Conservation (phyloP, 768 basidiomycete species). For the Xerocomus spinulosus region DNA sequence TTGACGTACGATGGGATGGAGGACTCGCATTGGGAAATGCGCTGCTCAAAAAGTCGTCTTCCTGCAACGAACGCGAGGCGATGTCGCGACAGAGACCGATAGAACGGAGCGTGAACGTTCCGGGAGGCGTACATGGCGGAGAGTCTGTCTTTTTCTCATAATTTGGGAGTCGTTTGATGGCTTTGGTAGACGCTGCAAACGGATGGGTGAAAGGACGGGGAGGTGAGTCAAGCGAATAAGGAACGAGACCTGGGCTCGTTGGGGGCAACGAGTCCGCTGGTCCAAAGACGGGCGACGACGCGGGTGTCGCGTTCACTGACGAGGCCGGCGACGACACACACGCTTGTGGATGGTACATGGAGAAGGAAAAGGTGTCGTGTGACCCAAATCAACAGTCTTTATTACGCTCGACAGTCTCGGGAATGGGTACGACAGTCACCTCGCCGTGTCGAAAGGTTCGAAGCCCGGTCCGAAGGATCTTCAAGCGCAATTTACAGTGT, state of each 20-base stretch:
- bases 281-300: slow-evolving; percentile 43
- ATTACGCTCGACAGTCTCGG: too few species aligned
- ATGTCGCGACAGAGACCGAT: slow-evolving; percentile 13
- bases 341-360: slow-evolving; percentile 13
- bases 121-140: slow-evolving; percentile 20
- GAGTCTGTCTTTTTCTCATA: slow-evolving; percentile 39
- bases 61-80: slow-evolving; percentile 22
- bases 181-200: slow-evolving; percentile 56
- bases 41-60: slow-evolving; percentile 20
- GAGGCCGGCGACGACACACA: slow-evolving; percentile 8
- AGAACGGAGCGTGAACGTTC: slow-evolving; percentile 12
- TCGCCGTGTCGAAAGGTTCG: slow-evolving; percentile 53
- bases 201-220: slow-evolving; percentile 38
- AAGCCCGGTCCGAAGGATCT: slow-evolving; percentile 45
- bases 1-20: slow-evolving; percentile 9
- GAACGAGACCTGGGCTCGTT: slow-evolving; percentile 29
- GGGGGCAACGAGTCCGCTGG: slow-evolving; percentile 37
- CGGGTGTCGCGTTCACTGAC: slow-evolving; percentile 39
- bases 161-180: slow-evolving; percentile 37
- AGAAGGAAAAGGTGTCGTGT: neutral
- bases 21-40: slow-evolving; percentile 9
- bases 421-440: slow-evolving; percentile 48
- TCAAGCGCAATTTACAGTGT: slow-evolving; percentile 53
- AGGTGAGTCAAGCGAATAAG: slow-evolving; percentile 30
- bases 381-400: too few species aligned